Conservation (phyloP, 2,329 filamentous ascomycete species). For the Nemania serpens region DNA sequence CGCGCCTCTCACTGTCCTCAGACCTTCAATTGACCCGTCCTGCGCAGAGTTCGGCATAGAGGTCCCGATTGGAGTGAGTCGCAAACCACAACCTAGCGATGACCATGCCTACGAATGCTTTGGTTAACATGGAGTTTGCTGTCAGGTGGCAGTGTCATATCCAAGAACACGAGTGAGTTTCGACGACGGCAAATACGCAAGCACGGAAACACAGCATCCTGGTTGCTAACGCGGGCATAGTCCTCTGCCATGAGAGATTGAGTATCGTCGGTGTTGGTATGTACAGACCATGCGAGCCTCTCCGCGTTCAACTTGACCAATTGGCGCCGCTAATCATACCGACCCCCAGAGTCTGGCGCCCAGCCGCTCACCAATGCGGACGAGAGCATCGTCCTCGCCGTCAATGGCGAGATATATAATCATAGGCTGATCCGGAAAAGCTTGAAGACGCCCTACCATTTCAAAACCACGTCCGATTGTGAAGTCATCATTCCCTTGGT, state of each 20-base stretch:
- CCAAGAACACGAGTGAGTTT: constrained; percentile 84
- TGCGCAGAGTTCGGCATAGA: constrained; percentile 82
- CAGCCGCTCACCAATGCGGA: constrained; percentile 95
- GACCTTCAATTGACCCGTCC: constrained; percentile 46
- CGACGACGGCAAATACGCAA: not conserved
- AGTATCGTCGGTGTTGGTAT: constrained; percentile 95
- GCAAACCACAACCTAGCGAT: constrained; percentile 33
- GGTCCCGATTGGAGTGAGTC: constrained; percentile 97
- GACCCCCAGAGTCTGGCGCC: constrained; percentile 81
- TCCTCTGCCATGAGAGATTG: constrained; percentile 95
- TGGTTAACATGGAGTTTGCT: constrained; percentile 28
- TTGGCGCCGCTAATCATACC: not conserved
- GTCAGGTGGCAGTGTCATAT: constrained; percentile 83
- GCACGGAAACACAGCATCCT: not conserved
- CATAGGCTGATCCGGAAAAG: constrained; percentile 91
- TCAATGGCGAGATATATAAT: constrained; percentile 99
- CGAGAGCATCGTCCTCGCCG: constrained; percentile 83
- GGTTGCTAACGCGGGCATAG: constrained; percentile 51
- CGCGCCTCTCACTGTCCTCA: constrained; percentile 3
- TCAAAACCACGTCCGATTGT: constrained; percentile 98
- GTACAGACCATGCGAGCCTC: constrained; percentile 42
- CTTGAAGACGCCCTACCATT: constrained; percentile 83
- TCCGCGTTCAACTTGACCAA: not conserved
- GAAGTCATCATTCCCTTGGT: constrained; percentile 98
- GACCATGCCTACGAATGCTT: constrained; percentile 17